These are phyloP conservation scores for Gynochthodes officinalis DNA, from an alignment of 257 asterid species.

Conservation along the genomic window DNA sequence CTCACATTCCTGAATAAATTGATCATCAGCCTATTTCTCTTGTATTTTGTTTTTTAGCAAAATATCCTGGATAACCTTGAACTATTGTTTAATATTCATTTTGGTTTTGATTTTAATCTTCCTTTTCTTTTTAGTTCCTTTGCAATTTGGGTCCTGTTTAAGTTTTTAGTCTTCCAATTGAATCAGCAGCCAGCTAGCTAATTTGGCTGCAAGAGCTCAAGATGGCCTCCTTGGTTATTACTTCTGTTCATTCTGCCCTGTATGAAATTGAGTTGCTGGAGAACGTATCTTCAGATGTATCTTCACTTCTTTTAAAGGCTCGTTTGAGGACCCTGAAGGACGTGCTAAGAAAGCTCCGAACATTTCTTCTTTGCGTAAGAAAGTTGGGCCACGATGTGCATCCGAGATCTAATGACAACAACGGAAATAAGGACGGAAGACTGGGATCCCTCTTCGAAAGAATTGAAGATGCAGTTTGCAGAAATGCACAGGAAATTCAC, in stretches of 20 bases:
- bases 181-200: background rate
- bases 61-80: too few relatives aligned
- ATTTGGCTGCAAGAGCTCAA: background rate
- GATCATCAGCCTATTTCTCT: too few relatives aligned
- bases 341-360: background rate
- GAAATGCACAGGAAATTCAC: background rate
- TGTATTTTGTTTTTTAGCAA: too few relatives aligned
- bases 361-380: conserved; percentile 5
- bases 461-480: background rate
- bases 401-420: background rate
- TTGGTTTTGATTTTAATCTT: background rate
- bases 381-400: background rate
- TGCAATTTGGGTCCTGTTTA: background rate
- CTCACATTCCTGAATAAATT: background rate
- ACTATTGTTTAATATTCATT: background rate
- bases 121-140: background rate
- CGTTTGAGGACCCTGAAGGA: background rate
- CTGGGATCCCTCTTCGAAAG: background rate
- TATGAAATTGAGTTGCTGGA: background rate
- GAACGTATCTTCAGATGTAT: background rate
- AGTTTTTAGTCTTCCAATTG: background rate
- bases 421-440: background rate
- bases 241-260: background rate
- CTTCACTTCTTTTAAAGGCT: background rate
- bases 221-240: background rate